Base-by-base conservation (phyloP, 2,329 filamentous ascomycete genomes). In the Neofusicoccum sp. region DNA sequence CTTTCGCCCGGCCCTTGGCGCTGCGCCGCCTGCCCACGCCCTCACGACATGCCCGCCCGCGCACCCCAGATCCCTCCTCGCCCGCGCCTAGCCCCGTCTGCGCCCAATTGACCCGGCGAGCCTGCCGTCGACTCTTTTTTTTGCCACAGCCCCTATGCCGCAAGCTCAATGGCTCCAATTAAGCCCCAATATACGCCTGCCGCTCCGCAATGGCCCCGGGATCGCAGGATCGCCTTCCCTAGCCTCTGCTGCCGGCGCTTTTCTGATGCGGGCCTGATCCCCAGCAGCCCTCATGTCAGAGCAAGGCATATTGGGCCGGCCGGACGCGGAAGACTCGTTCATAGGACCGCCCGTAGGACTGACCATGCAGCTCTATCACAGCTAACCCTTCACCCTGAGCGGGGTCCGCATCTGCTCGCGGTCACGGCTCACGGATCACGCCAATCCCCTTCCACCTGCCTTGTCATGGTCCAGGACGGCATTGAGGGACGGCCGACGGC, bases 361-460 rank as follows among this genome's bases (percentile, higher is more conserved):
- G 68, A 69, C 63, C 70, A 74, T 75, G 73, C 73, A 73, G 63
- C 68, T 71, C 67, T 70, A 75, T 75, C 74, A 75, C 68, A 63
- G 64, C 66, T 65, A 43, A 40, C 38, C 51, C 51, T 43, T 41
- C 36, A 41, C 51, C 38, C 36, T 66, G 69, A 70, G 73, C 70
- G 73, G 72, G 72, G 71, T 73, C 67, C 67, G 41, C 57, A 24
- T 43, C 67, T 66, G 65, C 66, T 64, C 66, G 63, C 63, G 69
- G 65, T 64, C 65, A 67, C 67, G 67, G 70, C 69, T 65, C 70
- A 66, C 65, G 71, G 69, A 70, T 75, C 69, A 70, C 65, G 63
- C 66, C 66, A 58, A 73, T 70, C 56, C 69, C 64, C 62, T 69
- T 43, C 51, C 51, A 24, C 51, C 51, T 20, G 38, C 51, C 51